These are phyloP conservation scores for Colletotrichum lini DNA, from an alignment of 2,329 filamentous ascomycete species.

Conservation along the genomic window DNA sequence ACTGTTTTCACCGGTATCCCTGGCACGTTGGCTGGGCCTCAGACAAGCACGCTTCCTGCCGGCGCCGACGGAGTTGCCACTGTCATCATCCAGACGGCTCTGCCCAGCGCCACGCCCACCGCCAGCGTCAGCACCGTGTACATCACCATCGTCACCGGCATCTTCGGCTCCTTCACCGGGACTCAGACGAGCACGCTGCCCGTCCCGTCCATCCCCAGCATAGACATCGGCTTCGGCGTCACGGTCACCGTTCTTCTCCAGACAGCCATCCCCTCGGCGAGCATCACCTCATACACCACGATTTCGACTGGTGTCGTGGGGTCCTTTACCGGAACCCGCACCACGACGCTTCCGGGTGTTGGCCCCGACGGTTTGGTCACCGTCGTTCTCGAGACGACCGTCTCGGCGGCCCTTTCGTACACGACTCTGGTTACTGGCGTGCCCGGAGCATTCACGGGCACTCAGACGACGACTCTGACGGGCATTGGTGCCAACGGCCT, in stretches of 20 bases:
- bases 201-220: not conserved
- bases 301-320: slow-evolving; percentile 12
- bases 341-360: not conserved
- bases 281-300: slow-evolving; percentile 1
- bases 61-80: slow-evolving; percentile 24
- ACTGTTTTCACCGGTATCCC: slow-evolving; percentile 13
- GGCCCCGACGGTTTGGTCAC: slow-evolving; percentile 5
- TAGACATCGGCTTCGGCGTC: not conserved
- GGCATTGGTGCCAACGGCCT: not conserved
- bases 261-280: not conserved
- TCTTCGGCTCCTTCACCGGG: slow-evolving; percentile 20
- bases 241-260: slow-evolving; percentile 11
- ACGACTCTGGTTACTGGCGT: not conserved
- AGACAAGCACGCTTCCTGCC: slow-evolving; percentile 12
- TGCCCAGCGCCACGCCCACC: not conserved
- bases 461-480: not conserved
- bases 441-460: no score
- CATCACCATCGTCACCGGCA: slow-evolving; percentile 12
- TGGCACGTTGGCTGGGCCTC: slow-evolving; percentile 10
- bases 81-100: slow-evolving; percentile 24
- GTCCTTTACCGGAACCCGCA: slow-evolving; percentile 8
- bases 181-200: slow-evolving; percentile 11
- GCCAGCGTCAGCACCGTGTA: not conserved
- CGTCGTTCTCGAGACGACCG: slow-evolving; percentile 6
- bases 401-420: slow-evolving; percentile 11